phyloP scores from a whole-genome alignment of 2,329 filamentous ascomycete species.

The Cladosporium colombiae region DNA sequence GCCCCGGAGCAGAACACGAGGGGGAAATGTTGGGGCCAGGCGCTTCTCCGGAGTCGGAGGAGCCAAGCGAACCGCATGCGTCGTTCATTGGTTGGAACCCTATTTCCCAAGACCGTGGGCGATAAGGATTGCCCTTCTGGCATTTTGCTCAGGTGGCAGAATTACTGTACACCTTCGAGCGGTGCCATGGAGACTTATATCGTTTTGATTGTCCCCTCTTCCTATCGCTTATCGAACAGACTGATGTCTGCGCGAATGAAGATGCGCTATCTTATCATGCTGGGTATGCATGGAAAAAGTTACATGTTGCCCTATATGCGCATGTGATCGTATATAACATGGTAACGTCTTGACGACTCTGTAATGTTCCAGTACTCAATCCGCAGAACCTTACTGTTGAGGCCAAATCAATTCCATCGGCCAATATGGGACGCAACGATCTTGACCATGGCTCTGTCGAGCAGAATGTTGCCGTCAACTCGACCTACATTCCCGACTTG shows the following conservation, averaged over 20 bases:
- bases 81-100: slow-evolving; percentile 8
- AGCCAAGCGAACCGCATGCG: background rate
- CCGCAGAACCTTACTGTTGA: background rate
- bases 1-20: slow-evolving; percentile 4
- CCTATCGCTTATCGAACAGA: slow-evolving; percentile 6
- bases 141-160: slow-evolving; percentile 20
- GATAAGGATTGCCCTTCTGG: slow-evolving; percentile 4
- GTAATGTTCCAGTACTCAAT: background rate
- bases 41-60: background rate
- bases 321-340: background rate
- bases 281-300: background rate
- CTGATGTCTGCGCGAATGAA: background rate
- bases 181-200: background rate
- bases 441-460: slow-evolving; percentile 6
- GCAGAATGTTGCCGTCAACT: background rate
- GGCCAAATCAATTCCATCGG: background rate
- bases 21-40: background rate
- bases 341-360: background rate
- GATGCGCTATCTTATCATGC: background rate
- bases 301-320: background rate
- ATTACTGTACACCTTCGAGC: slow-evolving; percentile 9
- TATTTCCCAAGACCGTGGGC: background rate
- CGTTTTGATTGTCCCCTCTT: background rate
- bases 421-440: slow-evolving; percentile 2
- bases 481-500: slow-evolving; percentile 14